A percentile compares a stretch with the other conserved stretches of the same genome.
Conservation (phyloP, 805 yeast genomes). For the Candida lessepsii region DNA sequence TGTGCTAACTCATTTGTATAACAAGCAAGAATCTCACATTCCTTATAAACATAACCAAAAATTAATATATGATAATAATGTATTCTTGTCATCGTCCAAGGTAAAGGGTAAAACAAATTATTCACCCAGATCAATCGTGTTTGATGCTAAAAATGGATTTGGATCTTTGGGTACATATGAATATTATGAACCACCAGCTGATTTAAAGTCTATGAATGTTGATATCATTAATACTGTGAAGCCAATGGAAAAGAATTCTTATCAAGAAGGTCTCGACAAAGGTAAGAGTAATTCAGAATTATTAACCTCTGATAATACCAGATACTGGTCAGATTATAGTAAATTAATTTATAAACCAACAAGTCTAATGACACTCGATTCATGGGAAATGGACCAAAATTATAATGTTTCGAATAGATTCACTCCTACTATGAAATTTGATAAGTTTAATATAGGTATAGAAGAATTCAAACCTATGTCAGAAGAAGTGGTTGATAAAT, state of each 20-base stretch:
- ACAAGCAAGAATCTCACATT: constrained; percentile 69
- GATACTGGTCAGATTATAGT: constrained; percentile 80
- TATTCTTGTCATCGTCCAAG: constrained; percentile 27
- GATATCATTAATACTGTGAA: constrained; percentile 33
- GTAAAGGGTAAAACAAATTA: constrained; percentile 43
- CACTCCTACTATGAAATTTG: constrained; percentile 41
- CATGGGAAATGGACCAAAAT: constrained; percentile 51
- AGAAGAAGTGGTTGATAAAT: constrained; percentile 45
- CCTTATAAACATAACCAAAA: constrained; percentile 48
- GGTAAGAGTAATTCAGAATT: constrained; percentile 28
- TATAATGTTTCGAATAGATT: constrained; percentile 22
- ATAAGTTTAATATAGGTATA: constrained; percentile 53
- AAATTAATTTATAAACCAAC: constrained; percentile 65
- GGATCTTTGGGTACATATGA: constrained; percentile 65
- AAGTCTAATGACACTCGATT: constrained; percentile 50
- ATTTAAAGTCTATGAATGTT: neutral
- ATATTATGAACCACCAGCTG: constrained; percentile 29
- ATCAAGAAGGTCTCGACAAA: constrained; percentile 62
- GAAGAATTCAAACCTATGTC: constrained; percentile 49
- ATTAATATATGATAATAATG: constrained; percentile 48
- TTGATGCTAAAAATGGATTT: constrained; percentile 76
- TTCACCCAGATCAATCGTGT: constrained; percentile 78
- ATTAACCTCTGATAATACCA: constrained; percentile 43
- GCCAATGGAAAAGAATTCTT: constrained; percentile 49
- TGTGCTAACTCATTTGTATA: constrained; percentile 76